Conservation (phyloP, 495 filamentous ascomycete genomes). For the Hyphodiscus hymeniophilus region DNA sequence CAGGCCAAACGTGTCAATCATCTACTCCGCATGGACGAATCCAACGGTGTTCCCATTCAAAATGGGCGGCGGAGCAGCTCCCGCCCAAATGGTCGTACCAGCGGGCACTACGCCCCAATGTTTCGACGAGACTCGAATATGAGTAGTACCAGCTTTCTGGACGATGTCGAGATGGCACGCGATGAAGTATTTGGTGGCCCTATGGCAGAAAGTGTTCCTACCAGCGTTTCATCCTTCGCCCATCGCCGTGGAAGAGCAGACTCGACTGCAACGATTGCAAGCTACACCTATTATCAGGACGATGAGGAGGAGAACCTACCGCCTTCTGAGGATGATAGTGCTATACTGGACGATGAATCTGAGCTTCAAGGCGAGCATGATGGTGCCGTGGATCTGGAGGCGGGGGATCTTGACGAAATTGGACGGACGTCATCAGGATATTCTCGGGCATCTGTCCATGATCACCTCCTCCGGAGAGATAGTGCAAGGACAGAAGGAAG, state of each 20-base stretch:
- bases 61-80: constrained; percentile 20
- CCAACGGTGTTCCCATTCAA: constrained; percentile 14
- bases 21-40: constrained; percentile 9
- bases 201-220: constrained; percentile 89
- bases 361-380: constrained; percentile 17
- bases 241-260: constrained; percentile 71
- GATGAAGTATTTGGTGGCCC: constrained; percentile 95
- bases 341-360: constrained; percentile 20
- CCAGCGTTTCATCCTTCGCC: constrained; percentile 78
- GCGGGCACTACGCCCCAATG: constrained; percentile 9
- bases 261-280: constrained; percentile 67
- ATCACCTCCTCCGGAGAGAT: constrained; percentile 59
- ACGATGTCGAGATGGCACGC: constrained; percentile 98
- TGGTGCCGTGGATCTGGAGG: constrained; percentile 30
- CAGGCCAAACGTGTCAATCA: constrained; percentile 2
- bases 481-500: constrained; percentile 53
- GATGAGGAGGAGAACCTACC: constrained; percentile 23
- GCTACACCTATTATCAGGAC: constrained; percentile 82
- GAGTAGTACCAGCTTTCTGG: constrained; percentile 78
- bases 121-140: constrained; percentile 60
- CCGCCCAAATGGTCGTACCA: constrained; percentile 9
- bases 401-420: constrained; percentile 29
- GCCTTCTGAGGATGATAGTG: constrained; percentile 21
- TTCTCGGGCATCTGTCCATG: constrained; percentile 52
- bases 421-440: constrained; percentile 46